phyloP scores from a whole-genome alignment of 1,284 basidiomycete genomes.

The Fomitopsis pinicola region DNA sequence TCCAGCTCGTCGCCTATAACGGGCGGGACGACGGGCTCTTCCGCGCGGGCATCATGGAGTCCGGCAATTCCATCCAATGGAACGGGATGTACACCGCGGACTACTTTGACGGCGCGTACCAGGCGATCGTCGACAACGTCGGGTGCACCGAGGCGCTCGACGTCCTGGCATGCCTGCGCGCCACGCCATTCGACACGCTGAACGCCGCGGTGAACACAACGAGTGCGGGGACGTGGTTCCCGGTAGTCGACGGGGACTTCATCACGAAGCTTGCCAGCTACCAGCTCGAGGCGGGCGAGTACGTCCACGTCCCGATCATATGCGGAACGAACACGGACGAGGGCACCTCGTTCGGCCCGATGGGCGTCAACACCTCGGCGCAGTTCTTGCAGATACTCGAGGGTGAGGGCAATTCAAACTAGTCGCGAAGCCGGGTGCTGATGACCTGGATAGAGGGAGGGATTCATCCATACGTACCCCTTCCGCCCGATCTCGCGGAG shows the following conservation, averaged over 20 bases:
- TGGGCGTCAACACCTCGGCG: neutral
- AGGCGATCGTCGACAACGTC: neutral
- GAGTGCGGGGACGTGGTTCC: neutral
- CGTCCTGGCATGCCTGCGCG: neutral
- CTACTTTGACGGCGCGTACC: neutral
- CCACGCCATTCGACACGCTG: neutral
- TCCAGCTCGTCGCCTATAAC: neutral
- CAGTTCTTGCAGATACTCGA: neutral
- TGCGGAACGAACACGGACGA: neutral
- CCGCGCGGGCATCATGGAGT: neutral
- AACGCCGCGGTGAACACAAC: constrained; percentile 1
- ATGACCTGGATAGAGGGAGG: neutral
- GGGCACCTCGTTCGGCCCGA: neutral
- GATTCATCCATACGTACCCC: neutral
- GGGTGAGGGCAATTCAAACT: neutral
- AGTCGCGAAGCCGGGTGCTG: neutral
- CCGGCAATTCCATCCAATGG: neutral
- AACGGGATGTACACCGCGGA: constrained; percentile 1
- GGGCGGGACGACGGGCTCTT: neutral
- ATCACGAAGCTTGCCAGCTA: neutral
- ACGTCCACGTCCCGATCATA: neutral
- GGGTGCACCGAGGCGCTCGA: neutral
- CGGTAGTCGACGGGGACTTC: neutral
- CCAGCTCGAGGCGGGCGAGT: neutral
- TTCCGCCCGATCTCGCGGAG: neutral